phyloP scores from a whole-genome alignment of 164 flowering plant species.

The Tetracentron sinense region DNA sequence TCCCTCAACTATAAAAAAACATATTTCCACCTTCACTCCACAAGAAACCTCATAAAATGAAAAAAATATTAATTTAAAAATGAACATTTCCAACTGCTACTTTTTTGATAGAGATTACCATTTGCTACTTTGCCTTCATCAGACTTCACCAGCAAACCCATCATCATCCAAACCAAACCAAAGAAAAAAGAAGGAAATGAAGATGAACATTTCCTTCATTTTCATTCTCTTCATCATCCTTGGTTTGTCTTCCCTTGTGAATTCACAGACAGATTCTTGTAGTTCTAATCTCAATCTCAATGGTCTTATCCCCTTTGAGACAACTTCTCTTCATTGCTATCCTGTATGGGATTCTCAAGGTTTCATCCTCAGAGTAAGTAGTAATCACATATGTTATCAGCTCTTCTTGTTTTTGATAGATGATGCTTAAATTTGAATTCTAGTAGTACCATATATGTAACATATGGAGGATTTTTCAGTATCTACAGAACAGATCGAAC shows the following conservation, averaged over 20 bases:
- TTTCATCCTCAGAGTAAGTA: slow-evolving; percentile 45
- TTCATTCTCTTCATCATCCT: slow-evolving; percentile 11
- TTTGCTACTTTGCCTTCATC: slow-evolving; percentile 2
- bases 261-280: slow-evolving; percentile 34
- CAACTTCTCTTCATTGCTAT: slow-evolving; percentile 25
- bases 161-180: background rate
- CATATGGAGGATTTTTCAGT: slow-evolving; percentile 25
- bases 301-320: slow-evolving; percentile 22
- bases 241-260: slow-evolving; percentile 4
- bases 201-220: slow-evolving; percentile 11
- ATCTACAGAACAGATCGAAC: slow-evolving; percentile 19
- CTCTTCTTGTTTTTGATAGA: background rate
- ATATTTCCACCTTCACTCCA: background rate
- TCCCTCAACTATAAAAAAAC: too few relatives aligned
- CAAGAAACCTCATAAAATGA: background rate
- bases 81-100: background rate
- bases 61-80: background rate
- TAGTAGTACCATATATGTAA: background rate
- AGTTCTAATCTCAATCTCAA: slow-evolving; percentile 22
- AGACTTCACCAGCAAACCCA: slow-evolving; percentile 5
- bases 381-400: background rate
- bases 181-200: slow-evolving; percentile 2
- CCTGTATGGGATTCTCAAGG: slow-evolving; percentile 32
- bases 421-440: background rate
- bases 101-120: background rate